Percentiles rank a stretch among this genome's conserved stretches.
These are phyloP conservation scores for Licmophora abbreviata DNA, from an alignment of 108 stramenopile species.

Conservation along the genomic window DNA sequence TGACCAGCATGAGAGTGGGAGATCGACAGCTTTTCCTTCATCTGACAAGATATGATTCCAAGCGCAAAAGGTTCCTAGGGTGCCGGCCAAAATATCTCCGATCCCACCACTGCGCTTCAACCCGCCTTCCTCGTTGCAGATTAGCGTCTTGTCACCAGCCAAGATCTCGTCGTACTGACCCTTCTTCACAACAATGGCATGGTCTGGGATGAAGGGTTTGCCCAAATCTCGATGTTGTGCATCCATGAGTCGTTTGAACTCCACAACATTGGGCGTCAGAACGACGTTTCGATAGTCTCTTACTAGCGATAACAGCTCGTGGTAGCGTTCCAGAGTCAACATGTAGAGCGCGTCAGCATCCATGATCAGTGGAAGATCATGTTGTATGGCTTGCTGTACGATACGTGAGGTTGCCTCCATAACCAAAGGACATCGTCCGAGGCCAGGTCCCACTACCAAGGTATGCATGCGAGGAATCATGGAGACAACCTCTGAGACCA, in stretches of 20 bases:
- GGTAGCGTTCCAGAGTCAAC: slow-evolving; percentile 57
- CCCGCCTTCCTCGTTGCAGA: slow-evolving; percentile 73
- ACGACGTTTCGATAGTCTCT: slow-evolving; percentile 38
- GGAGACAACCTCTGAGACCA: slow-evolving; percentile 40
- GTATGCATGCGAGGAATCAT: slow-evolving; percentile 58
- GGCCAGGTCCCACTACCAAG: slow-evolving; percentile 91
- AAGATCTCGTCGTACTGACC: slow-evolving; percentile 27
- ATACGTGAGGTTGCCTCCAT: slow-evolving; percentile 48
- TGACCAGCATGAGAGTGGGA: slow-evolving; percentile 57
- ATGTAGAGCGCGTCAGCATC: slow-evolving; percentile 94
- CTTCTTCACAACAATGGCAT: slow-evolving; percentile 61
- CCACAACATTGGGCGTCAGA: slow-evolving; percentile 93
- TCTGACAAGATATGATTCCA: slow-evolving; percentile 60
- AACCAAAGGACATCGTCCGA: slow-evolving; percentile 78
- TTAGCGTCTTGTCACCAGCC: slow-evolving; percentile 9
- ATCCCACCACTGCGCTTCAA: slow-evolving; percentile 94
- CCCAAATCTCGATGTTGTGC: slow-evolving; percentile 7
- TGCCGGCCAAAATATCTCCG: slow-evolving; percentile 91
- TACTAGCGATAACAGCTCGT: slow-evolving; percentile 14
- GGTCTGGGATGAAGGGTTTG: slow-evolving; percentile 14
- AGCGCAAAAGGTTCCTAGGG: slow-evolving; percentile 62
- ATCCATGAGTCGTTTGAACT: slow-evolving; percentile 62
- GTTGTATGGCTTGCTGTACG: slow-evolving; percentile 38
- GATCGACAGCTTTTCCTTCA: slow-evolving; percentile 14
- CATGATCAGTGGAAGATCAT: slow-evolving; percentile 68